Percentiles rank a stretch among this genome's conserved stretches.
Conservation (phyloP, 345 rosid genomes). For the Eutrema japonicum region DNA sequence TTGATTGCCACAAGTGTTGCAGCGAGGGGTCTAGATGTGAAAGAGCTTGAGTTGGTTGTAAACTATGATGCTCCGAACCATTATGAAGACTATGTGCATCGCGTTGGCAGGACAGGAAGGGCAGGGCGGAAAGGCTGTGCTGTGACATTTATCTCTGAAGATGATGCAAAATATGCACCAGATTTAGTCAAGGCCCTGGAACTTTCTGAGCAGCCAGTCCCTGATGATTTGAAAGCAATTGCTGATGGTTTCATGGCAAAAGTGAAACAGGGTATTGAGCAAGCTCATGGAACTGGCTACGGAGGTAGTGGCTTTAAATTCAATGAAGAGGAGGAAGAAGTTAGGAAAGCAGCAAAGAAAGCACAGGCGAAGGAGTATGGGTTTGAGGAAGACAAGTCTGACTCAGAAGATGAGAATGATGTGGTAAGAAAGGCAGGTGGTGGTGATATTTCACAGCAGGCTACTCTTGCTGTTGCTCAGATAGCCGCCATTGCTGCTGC, state of each 20-base stretch:
- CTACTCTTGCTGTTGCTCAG: conserved; percentile 72
- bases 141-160: conserved; percentile 88
- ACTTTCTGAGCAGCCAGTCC: conserved; percentile 95
- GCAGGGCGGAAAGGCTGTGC: conserved; percentile 97
- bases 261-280: conserved; percentile 94
- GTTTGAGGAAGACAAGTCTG: conserved; percentile 94
- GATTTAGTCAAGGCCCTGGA: conserved; percentile 94
- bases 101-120: conserved; percentile 97
- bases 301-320: conserved; percentile 99
- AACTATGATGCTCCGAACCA: conserved; percentile 94
- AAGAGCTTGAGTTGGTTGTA: conserved; percentile 92
- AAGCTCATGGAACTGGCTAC: conserved; percentile 95
- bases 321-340: conserved; percentile 97
- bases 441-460: conserved; percentile 79
- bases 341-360: conserved; percentile 90
- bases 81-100: conserved; percentile 96
- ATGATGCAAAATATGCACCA: conserved; percentile 93
- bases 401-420: conserved; percentile 93
- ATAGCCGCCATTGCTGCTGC: conserved; percentile 75
- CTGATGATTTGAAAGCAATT: conserved; percentile 81
- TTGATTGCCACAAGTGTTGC: conserved; percentile 93
- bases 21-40: conserved; percentile 96
- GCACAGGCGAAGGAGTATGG: conserved; percentile 97
- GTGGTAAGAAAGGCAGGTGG: conserved; percentile 85
- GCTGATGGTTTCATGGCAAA: conserved; percentile 90